A percentile compares a stretch with the other conserved stretches of the same genome.
Evolutionary conservation across 2,329 filamentous ascomycete genomes (phyloP).

Genomic region (Pseudocercospora fuligena): DNA sequence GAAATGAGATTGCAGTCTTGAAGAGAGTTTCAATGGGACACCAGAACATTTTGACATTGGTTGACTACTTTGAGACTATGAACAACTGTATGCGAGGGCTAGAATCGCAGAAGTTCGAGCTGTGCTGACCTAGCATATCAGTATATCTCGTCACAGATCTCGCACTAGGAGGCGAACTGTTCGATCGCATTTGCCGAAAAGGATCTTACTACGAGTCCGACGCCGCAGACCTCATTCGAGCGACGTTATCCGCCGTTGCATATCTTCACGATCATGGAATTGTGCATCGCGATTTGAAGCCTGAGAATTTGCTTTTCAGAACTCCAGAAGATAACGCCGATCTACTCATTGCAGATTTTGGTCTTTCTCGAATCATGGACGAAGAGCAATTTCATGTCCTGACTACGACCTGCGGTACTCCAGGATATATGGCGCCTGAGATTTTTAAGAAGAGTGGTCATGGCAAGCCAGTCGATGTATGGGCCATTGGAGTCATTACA

Average conservation of each 20-base stretch:
- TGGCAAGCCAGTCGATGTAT: constrained; percentile 96
- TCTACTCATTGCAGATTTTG: constrained; percentile 95
- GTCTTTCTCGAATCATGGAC: constrained; percentile 95
- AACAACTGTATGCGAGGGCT: constrained; percentile 72
- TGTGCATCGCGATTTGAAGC: constrained; percentile 96
- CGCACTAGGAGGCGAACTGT: constrained; percentile 92
- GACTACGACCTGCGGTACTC: constrained; percentile 96
- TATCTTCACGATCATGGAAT: constrained; percentile 99
- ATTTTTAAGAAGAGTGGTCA: constrained; percentile 99
- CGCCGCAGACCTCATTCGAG: constrained; percentile 91
- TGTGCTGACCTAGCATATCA: constrained; percentile 37
- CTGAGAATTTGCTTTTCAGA: constrained; percentile 94
- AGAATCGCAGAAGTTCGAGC: neutral
- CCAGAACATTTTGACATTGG: constrained; percentile 94
- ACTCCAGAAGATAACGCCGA: constrained; percentile 98
- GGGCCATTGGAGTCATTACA: constrained; percentile 97
- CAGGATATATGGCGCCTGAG: constrained; percentile 98
- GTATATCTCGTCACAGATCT: constrained; percentile 97
- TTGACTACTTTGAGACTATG: constrained; percentile 99
- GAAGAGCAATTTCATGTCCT: constrained; percentile 97
- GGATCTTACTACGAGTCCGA: constrained; percentile 98
- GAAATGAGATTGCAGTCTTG: constrained; percentile 96
- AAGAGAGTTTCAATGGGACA: constrained; percentile 99
- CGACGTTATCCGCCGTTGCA: constrained; percentile 93
- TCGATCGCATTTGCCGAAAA: constrained; percentile 98